Conservation (phyloP, 1,139 yeast genomes). For the Candida albicans region DNA sequence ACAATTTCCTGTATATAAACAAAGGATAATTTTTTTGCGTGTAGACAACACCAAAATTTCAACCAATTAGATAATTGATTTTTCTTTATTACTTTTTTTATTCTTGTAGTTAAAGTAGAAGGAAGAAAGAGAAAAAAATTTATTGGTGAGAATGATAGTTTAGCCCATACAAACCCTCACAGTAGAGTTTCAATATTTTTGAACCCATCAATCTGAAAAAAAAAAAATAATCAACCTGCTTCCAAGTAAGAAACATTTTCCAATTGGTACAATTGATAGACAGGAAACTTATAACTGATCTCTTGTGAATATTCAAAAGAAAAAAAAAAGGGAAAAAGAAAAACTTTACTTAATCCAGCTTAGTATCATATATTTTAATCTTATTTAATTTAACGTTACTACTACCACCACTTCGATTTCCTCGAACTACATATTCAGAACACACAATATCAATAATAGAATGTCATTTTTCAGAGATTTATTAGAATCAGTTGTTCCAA, state of each 20-base stretch:
- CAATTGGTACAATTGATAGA: too few relatives aligned
- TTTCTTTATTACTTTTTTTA: conserved; percentile 8
- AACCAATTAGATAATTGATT: conserved; percentile 14
- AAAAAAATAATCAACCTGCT: not conserved
- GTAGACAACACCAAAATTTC: not conserved
- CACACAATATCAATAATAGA: conserved; percentile 2
- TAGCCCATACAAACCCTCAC: too few relatives aligned
- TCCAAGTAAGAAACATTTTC: too few relatives aligned
- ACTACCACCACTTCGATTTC: not conserved
- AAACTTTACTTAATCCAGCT: too few relatives aligned
- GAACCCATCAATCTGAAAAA: not conserved
- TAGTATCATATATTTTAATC: too few relatives aligned
- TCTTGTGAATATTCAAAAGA: too few relatives aligned
- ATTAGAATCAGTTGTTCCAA: conserved; percentile 79
- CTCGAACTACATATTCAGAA: conserved; percentile 3
- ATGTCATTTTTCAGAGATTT: conserved; percentile 72
- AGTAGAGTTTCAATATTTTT: too few relatives aligned
- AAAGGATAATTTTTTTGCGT: not conserved
- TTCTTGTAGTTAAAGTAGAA: not conserved
- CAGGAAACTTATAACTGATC: too few relatives aligned
- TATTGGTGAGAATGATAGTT: not conserved
- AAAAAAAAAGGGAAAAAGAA: too few relatives aligned
- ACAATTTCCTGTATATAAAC: conserved; percentile 5
- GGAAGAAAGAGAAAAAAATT: conserved; percentile 1
- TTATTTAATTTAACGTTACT: too few relatives aligned